Percentiles rank a stretch among this genome's conserved stretches.
Evolutionary conservation across 2,329 filamentous ascomycete species (phyloP).

Genomic region (Aspergillus carbonarius): DNA sequence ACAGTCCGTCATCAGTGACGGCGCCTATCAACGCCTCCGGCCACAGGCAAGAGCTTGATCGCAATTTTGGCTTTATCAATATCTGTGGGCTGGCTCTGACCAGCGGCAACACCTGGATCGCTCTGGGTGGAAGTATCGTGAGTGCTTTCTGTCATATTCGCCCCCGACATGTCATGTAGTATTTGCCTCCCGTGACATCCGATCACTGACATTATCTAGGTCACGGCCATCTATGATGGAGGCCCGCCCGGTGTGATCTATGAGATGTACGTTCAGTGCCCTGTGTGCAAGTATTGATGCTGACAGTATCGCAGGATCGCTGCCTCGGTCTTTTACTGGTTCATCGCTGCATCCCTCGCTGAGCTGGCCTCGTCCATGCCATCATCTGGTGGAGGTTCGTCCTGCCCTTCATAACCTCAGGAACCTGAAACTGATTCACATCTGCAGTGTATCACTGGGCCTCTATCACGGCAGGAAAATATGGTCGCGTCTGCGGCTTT

Average conservation of each 20-base stretch:
- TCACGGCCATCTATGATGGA: constrained; percentile 59
- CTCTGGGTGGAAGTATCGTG: constrained; percentile 60
- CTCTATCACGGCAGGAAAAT: constrained; percentile 56
- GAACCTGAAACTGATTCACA: not conserved
- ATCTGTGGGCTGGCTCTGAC: constrained; percentile 61
- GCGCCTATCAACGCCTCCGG: constrained; percentile 61
- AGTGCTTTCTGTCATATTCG: no score
- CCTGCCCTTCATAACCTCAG: not conserved
- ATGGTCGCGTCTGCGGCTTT: constrained; percentile 52
- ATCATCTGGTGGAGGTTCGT: constrained; percentile 53
- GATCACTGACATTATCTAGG: constrained; percentile 19
- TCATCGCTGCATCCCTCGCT: constrained; percentile 58
- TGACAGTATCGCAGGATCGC: constrained; percentile 33
- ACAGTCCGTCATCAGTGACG: constrained; percentile 31
- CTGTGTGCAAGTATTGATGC: not conserved
- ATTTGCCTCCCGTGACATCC: not conserved
- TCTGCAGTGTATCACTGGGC: constrained; percentile 61
- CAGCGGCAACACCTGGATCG: constrained; percentile 65
- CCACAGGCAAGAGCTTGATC: constrained; percentile 61
- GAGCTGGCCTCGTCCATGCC: constrained; percentile 62
- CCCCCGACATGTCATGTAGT: constrained; percentile 13
- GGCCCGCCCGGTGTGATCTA: constrained; percentile 62
- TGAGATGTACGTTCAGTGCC: constrained; percentile 49
- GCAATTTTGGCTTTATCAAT: constrained; percentile 62
- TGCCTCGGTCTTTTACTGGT: constrained; percentile 55